Conservation (phyloP, 1,139 yeast genomes). For the Blastobotrys persicus region DNA sequence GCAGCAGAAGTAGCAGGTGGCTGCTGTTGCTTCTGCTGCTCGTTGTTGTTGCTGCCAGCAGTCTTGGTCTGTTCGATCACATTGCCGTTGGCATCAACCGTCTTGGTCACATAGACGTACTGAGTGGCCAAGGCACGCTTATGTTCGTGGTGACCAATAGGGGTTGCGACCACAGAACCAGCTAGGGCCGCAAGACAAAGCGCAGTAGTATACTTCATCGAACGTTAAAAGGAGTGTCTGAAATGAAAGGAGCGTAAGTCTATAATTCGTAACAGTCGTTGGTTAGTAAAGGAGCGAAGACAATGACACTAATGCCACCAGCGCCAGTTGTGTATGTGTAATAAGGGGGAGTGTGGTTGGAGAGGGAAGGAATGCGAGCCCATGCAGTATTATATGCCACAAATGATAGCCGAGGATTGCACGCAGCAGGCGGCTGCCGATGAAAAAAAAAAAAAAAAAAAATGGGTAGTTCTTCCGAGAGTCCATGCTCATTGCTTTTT, state of each 20-base stretch:
- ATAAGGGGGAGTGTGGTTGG: too few species aligned
- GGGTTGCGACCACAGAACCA: slow-evolving; percentile 46
- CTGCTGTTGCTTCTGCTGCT: slow-evolving; percentile 12
- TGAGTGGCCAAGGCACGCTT: slow-evolving; percentile 66
- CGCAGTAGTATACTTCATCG: slow-evolving; percentile 36
- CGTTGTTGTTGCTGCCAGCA: slow-evolving; percentile 19
- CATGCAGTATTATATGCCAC: background rate
- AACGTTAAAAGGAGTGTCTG: background rate
- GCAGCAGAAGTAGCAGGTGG: slow-evolving; percentile 19
- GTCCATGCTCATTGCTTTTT: slow-evolving; percentile 4
- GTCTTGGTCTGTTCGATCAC: slow-evolving; percentile 36
- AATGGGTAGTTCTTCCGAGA: background rate
- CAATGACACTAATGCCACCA: background rate
- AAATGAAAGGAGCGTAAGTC: slow-evolving; percentile 1
- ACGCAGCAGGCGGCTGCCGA: background rate
- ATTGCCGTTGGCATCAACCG: slow-evolving; percentile 67
- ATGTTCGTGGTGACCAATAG: slow-evolving; percentile 52
- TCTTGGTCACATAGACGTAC: slow-evolving; percentile 73
- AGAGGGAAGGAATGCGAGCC: background rate
- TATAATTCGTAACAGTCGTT: background rate
- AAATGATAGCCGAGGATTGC: slow-evolving; percentile 8
- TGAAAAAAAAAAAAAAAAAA: background rate
- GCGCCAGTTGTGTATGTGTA: background rate
- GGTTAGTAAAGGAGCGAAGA: background rate
- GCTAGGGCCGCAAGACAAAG: slow-evolving; percentile 43